Evolutionary conservation across 2,329 filamentous ascomycete genomes (phyloP).

Genomic region (Dryadomyces quercivorus): DNA sequence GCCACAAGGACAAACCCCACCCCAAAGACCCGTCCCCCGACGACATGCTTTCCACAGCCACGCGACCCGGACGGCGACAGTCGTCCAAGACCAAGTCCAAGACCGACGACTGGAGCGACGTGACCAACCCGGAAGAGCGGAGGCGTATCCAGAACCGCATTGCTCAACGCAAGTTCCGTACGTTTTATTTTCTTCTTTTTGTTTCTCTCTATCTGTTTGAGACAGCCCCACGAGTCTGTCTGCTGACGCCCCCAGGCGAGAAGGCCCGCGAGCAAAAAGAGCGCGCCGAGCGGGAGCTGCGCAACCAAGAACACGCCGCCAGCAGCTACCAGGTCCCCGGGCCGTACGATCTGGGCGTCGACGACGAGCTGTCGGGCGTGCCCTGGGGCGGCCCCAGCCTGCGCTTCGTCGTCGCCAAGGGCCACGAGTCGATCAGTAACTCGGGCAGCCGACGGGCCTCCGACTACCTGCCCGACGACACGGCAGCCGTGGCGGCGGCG

Average conservation of each 20-base stretch:
- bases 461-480: conserved; percentile 24
- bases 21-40: background rate
- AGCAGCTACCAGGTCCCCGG: conserved; percentile 51
- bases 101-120: conserved; percentile 54
- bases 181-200: background rate
- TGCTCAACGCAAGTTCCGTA: conserved; percentile 66
- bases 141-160: conserved; percentile 66
- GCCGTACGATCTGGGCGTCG: conserved; percentile 38
- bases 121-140: conserved; percentile 58
- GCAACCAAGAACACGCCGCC: conserved; percentile 51
- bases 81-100: conserved; percentile 30
- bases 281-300: conserved; percentile 46
- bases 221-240: no score
- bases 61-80: conserved; percentile 1
- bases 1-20: background rate
- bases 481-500: background rate
- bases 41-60: background rate
- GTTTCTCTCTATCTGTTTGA: no score
- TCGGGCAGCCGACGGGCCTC: conserved; percentile 26
- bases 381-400: conserved; percentile 63
- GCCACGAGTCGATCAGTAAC: conserved; percentile 35
- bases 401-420: conserved; percentile 36
- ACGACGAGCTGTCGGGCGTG: conserved; percentile 46
- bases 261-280: conserved; percentile 59
- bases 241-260: conserved; percentile 38